Percentiles rank a stretch among this genome's conserved stretches.
Evolutionary conservation across 1,284 basidiomycete genomes (phyloP).

Genomic region (Rhizoctonia solani): DNA sequence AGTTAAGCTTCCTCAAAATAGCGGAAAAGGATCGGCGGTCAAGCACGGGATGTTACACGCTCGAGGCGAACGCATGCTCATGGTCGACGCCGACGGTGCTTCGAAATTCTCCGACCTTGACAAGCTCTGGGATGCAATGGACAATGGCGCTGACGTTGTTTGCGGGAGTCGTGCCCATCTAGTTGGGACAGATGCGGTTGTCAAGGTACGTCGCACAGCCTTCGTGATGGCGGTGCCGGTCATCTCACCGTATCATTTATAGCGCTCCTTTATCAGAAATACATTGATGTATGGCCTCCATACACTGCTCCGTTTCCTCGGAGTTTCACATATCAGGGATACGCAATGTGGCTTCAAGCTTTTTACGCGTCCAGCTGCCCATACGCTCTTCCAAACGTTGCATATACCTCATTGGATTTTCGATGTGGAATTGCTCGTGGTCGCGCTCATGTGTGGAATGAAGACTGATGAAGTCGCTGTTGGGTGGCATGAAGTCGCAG

Average conservation of each 20-base stretch:
- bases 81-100: conserved; percentile 94
- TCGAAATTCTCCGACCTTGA: conserved; percentile 83
- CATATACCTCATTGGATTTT: conserved; percentile 92
- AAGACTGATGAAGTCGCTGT: conserved; percentile 86
- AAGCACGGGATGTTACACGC: conserved; percentile 85
- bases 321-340: conserved; percentile 85
- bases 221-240: neutral
- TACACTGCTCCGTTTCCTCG: conserved; percentile 78
- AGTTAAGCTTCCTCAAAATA: conserved; percentile 75
- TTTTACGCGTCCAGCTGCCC: conserved; percentile 79
- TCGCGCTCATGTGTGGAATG: conserved; percentile 74
- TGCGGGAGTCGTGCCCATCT: conserved; percentile 87
- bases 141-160: conserved; percentile 71
- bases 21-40: conserved; percentile 92
- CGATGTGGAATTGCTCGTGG: conserved; percentile 91
- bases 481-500: conserved; percentile 89
- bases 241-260: conserved; percentile 23
- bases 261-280: conserved; percentile 87
- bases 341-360: conserved; percentile 98
- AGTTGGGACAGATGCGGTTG: conserved; percentile 89
- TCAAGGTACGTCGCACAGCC: conserved; percentile 65
- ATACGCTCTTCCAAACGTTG: conserved; percentile 78
- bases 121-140: conserved; percentile 72
- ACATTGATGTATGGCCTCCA: conserved; percentile 92
- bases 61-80: conserved; percentile 77